A percentile compares a stretch with the other conserved stretches of the same genome.
Conservation (phyloP, 2,329 filamentous ascomycete species). For the Cadophora sp. region DNA sequence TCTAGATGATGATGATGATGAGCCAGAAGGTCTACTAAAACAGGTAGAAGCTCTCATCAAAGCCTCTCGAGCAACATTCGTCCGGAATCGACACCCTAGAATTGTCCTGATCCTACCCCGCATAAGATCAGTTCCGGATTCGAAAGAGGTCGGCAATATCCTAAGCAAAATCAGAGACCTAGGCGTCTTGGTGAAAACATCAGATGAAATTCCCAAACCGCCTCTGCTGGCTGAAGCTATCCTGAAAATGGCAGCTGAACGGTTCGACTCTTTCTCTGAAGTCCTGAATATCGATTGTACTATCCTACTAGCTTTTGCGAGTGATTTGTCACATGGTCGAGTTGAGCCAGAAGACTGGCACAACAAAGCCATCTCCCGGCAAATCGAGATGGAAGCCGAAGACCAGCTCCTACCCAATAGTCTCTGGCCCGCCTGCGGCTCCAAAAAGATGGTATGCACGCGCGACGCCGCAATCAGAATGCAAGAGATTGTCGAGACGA, state of each 20-base stretch:
- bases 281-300: conserved; percentile 66
- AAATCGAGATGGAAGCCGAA: conserved; percentile 68
- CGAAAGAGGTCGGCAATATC: conserved; percentile 61
- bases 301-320: conserved; percentile 70
- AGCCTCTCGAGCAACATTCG: conserved; percentile 61
- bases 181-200: conserved; percentile 48
- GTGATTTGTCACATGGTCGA: conserved; percentile 59
- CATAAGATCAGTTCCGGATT: conserved; percentile 54
- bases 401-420: conserved; percentile 64
- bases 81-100: conserved; percentile 64
- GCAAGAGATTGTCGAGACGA: conserved; percentile 66
- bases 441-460: conserved; percentile 65
- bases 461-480: conserved; percentile 67
- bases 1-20: conserved; percentile 52
- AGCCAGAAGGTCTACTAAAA: conserved; percentile 62
- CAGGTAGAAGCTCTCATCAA: conserved; percentile 63
- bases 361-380: conserved; percentile 46
- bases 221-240: conserved; percentile 36
- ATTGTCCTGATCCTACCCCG: conserved; percentile 68
- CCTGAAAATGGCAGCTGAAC: conserved; percentile 48
- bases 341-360: conserved; percentile 45
- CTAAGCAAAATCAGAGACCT: conserved; percentile 60
- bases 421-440: conserved; percentile 65
- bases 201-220: conserved; percentile 37
- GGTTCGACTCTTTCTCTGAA: conserved; percentile 48